phyloP scores from a whole-genome alignment of 1,139 yeast genomes.

The Yamadazyma jaroonii region DNA sequence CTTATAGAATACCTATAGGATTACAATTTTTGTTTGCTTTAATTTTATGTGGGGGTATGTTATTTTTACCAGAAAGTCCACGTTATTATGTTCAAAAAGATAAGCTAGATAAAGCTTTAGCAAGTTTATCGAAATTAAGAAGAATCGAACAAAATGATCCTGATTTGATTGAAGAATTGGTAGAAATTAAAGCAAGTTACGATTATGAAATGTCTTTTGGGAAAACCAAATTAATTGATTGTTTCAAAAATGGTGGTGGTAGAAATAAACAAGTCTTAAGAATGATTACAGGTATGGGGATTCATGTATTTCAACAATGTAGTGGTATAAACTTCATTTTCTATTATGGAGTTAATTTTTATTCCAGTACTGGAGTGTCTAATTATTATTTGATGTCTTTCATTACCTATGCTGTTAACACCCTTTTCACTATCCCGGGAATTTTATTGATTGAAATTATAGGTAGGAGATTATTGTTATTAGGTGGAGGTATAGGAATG shows the following conservation, averaged over 20 bases:
- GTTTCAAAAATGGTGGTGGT: constrained; percentile 65
- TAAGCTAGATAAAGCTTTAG: constrained; percentile 55
- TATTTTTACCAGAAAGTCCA: constrained; percentile 72
- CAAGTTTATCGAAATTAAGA: constrained; percentile 40
- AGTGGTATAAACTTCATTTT: constrained; percentile 78
- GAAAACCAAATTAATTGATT: constrained; percentile 51
- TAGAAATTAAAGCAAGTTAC: constrained; percentile 74
- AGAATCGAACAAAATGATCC: constrained; percentile 52
- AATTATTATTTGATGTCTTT: constrained; percentile 66
- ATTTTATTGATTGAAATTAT: constrained; percentile 63
- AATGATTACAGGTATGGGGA: constrained; percentile 64
- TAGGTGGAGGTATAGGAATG: constrained; percentile 68
- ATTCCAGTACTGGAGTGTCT: constrained; percentile 56
- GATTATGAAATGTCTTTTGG: constrained; percentile 73
- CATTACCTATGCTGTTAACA: constrained; percentile 70
- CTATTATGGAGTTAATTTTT: constrained; percentile 75
- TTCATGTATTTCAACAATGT: constrained; percentile 73
- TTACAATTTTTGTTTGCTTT: constrained; percentile 68
- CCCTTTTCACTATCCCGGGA: constrained; percentile 68
- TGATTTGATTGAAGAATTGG: constrained; percentile 67
- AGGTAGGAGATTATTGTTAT: constrained; percentile 61
- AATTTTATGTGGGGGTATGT: constrained; percentile 61
- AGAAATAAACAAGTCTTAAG: constrained; percentile 63
- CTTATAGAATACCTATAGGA: constrained; percentile 75
- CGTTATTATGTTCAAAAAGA: constrained; percentile 66